Base-by-base conservation (phyloP, 2,329 filamentous ascomycete genomes). In the Hypoxylon sp. region DNA sequence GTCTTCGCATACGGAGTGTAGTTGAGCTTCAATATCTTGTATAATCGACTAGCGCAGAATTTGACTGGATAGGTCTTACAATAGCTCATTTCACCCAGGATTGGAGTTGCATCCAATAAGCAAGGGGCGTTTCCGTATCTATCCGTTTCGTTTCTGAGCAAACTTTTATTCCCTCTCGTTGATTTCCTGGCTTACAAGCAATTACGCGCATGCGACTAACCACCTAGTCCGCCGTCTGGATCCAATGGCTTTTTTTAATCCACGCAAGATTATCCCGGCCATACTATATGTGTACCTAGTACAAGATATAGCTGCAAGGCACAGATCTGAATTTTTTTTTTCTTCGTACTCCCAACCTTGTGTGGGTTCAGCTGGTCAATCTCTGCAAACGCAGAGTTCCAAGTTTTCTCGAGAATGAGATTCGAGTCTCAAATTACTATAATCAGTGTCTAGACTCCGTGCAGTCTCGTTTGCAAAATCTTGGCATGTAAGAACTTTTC, bases 151-250 rank as follows among this genome's bases (percentile, higher is more conserved):
- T 63, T 60, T 61, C 53, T 49, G 41, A 68, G 65, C 68, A 65
- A 69, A 66, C 62, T 69, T 65, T 65, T 64, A 25, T 51, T 30
- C 10, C 21, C 38, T 36, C 38, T 59, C 56, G 52, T 65, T 58
- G 19, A 62, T 62, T 68, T 61, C 41, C 30, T 55, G 51, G 46
- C 57, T 64, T 48, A 46, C 50, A 65, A 65, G 62, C 67, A 72
- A 73, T 73, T 72, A 72, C 71, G 66, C 71, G 66, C 71, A 72
- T 74, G 69, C 65, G 58, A 65, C 69, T 66, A 72, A 62, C 67
- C 65, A 68, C 25, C 63, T 56, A 45, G 57, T 58, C 63, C 48
- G 56, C 64, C 59, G 50, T 56, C 46, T 45, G 58, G 62, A 60
- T 52, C 69, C 56, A 61, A 49, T 56, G 17, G 17, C n/a, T 32